A percentile compares a stretch with the other conserved stretches of the same genome.
Conservation (phyloP, 2,329 filamentous ascomycete genomes). For the Shiraia bambusicola region DNA sequence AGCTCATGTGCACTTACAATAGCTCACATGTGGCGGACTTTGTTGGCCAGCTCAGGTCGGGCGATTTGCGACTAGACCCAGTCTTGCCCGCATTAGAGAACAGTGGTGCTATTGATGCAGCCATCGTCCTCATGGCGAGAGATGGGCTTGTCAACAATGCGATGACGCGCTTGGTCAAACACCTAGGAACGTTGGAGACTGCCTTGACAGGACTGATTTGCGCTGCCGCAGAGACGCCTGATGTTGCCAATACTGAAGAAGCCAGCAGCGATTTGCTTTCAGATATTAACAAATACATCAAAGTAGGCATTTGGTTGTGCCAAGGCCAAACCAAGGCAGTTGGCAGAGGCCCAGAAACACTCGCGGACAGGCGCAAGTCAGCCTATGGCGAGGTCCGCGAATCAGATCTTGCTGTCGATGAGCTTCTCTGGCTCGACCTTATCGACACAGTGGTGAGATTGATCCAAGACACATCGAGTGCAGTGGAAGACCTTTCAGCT, state of each 20-base stretch:
- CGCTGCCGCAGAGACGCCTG: slow-evolving; percentile 59
- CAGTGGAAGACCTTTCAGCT: slow-evolving; percentile 49
- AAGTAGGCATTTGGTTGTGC: slow-evolving; percentile 94
- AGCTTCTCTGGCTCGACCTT: slow-evolving; percentile 66
- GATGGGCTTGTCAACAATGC: slow-evolving; percentile 82
- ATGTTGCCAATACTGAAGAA: slow-evolving; percentile 61
- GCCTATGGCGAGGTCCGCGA: slow-evolving; percentile 51
- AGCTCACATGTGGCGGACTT: slow-evolving; percentile 82
- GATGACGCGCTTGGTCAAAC: slow-evolving; percentile 80
- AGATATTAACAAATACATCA: slow-evolving; percentile 82
- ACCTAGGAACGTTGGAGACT: slow-evolving; percentile 76
- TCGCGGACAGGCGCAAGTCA: slow-evolving; percentile 44
- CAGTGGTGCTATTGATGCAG: slow-evolving; percentile 87
- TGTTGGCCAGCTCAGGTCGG: slow-evolving; percentile 71
- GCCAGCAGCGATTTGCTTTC: slow-evolving; percentile 73
- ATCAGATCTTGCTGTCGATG: slow-evolving; percentile 61
- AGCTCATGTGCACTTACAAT: slow-evolving; percentile 86
- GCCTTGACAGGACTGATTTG: slow-evolving; percentile 73
- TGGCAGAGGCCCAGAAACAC: slow-evolving; percentile 38
- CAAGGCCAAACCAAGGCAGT: slow-evolving; percentile 73
- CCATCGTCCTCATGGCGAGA: slow-evolving; percentile 83
- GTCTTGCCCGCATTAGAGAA: slow-evolving; percentile 86
- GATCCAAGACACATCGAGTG: slow-evolving; percentile 48
- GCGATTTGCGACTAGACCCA: slow-evolving; percentile 75
- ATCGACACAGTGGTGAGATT: slow-evolving; percentile 63